Evolutionary conservation across 495 filamentous ascomycete species (phyloP), one percentile per base, ranked within the genome.

Genomic region (Hypoxylon rickii): DNA sequence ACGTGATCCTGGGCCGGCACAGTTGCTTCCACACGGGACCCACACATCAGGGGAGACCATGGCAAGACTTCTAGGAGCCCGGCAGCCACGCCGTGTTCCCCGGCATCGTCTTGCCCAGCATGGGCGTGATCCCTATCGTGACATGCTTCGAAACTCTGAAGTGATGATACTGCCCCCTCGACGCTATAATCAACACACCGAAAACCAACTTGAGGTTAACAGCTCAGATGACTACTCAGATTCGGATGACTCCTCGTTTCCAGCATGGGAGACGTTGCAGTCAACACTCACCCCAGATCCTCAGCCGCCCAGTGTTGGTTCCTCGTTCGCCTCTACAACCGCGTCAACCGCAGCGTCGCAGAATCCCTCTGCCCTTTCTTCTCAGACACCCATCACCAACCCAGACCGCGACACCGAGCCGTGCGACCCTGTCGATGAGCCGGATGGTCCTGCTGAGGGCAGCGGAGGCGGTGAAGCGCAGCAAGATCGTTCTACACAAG

Each of bases 231-330:
- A n/a, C n/a, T n/a, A n/a, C n/a, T n/a, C n/a, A n/a, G n/a, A n/a
- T n/a, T n/a, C n/a, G n/a, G n/a, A n/a, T n/a, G n/a, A n/a, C 88
- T 67, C 88, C 90, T 2, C 87, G 89, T 40, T 84, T 43, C 78
- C 80, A 43, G 76, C 79, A 13, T 96, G 92, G 92, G 86, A 92
- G 40, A 89, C 85, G 7, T 79, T 96, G 55, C 78, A 89, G 48
- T 86, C 80, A 7, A 94, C 89, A 1, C 83, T 96, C 39, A 83
- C 87, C 0, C 90, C 89, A 3, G 92, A 96, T 68, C 83, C 85
- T 7, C 87, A 85, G 42, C 79, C 90, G 7, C 90, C 90, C 1
- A 96, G 89, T 64, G 82, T 82, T 2, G 84, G 88, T 34, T 89
- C 89, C 1, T 94, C 90, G 1, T 96, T 94, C 65, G 82, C 83